Base-by-base conservation (phyloP, 2,329 filamentous ascomycete genomes). In the Elsinoe ampelina region DNA sequence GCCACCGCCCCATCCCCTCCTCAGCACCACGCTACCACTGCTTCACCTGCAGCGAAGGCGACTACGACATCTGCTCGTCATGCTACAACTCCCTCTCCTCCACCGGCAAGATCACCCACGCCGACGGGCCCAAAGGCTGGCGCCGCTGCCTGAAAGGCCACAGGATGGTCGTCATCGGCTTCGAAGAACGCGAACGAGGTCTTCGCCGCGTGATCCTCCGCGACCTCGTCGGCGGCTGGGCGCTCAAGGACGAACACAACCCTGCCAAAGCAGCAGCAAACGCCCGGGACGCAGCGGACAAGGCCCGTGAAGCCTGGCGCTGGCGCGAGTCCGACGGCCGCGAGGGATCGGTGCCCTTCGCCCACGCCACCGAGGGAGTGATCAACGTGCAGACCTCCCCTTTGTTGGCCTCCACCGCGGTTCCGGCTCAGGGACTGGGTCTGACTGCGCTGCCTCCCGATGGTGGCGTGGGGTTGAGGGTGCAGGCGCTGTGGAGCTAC, bases 111-210 rank as follows among this genome's bases (percentile, higher is more conserved):
- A 84, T 96, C 60, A 83, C 81, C 57, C 73, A 76, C 15, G 86
- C 91, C 59, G 90, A 95, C 62, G 90, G 91, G 0, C 77, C 83
- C 3, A 78, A 77, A 10, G 91, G 91, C 2, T 96, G 92, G 92
- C 80, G 90, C 10, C 80, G 90, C 50, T 97, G 92, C 67, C 56
- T 52, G 10, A 77, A 79, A 41, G 86, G 87, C 4, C 92, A 97
- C 66, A 82, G 91, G 32, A 95, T 95, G 89, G 81, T 85, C 0
- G 75, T 95, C 10, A 76, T 95, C 10, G 85, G 83, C 0, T 95
- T 92, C 65, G 79, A 85, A 58, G 84, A 89, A 56, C 77, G 78
- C 32, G 78, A 80, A 15, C 80, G 81, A 20, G 86, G 86, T 0
- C 83, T 86, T 63, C 77, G 81, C 59, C 80, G 89, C 30, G 75